Evolutionary conservation across 129 eudicot genomes (phyloP).

Genomic region (Flaveria trinervia): DNA sequence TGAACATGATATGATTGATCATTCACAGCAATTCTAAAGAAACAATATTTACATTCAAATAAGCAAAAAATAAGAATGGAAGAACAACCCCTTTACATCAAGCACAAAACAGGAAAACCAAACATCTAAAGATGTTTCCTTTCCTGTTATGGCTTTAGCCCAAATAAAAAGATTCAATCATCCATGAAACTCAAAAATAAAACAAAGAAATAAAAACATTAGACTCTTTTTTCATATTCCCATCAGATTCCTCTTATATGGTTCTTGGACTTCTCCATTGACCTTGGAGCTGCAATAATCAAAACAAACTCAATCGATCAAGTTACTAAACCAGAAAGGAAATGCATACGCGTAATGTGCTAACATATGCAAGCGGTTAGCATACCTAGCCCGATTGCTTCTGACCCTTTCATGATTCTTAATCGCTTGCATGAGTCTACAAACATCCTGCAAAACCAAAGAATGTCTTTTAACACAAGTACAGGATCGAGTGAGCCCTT

Average conservation of each 20-base stretch:
- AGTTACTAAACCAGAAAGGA: background rate
- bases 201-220: conserved; percentile 1
- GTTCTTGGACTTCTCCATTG: conserved; percentile 60
- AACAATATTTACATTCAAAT: conserved; percentile 27
- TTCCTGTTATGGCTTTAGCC: conserved; percentile 36
- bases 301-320: conserved; percentile 12
- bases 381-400: conserved; percentile 95
- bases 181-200: conserved; percentile 25
- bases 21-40: background rate
- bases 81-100: conserved; percentile 23
- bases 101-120: conserved; percentile 34
- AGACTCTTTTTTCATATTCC: conserved; percentile 26
- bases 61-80: background rate
- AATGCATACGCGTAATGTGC: conserved; percentile 14
- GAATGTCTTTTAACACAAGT: conserved; percentile 4
- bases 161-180: conserved; percentile 17
- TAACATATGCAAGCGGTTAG: background rate
- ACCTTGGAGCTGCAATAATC: conserved; percentile 66
- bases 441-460: conserved; percentile 69
- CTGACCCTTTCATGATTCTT: conserved; percentile 95
- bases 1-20: background rate
- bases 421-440: conserved; percentile 76
- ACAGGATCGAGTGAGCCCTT: background rate
- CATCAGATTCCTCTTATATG: conserved; percentile 27
- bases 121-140: conserved; percentile 37